Base-by-base conservation (phyloP, 108 stramenopile genomes). In the Cyclostephanos invisitatus region DNA sequence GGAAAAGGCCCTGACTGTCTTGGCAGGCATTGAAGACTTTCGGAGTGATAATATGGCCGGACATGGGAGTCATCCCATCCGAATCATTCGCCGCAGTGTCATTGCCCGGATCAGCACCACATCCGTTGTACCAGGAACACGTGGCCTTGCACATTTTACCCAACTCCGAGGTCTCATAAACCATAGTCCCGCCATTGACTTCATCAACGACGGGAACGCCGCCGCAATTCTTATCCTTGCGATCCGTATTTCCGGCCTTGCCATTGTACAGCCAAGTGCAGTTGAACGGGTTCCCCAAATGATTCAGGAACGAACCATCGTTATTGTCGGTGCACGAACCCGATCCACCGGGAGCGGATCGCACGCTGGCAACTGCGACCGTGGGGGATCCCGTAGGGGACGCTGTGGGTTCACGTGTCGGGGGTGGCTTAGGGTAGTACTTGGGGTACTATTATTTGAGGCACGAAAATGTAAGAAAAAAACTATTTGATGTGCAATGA, bases 211-310 rank as follows among this genome's bases (percentile, higher is more conserved):
- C 64, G 3, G 44, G 20, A n/a, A 22, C 25, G 10, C 64, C 64
- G 25, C 70, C 70, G 15, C 70, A 71, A 51, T 71, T 71, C 61
- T 71, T 71, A 24, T 71, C 59, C 60, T 71, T 71, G 24, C 70
- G 59, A 60, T 71, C 70, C 7, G 70, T 49, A 36, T 49, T 49
- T 27, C 70, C 70, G 21, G n/a, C 12, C n/a, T 71, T 48, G 36
- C 59, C 47, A 54, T 62, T 62, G 38, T 47, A 22, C 21, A 71
- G 70, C 70, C 70, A 71, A 20, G 37, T 44, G 28, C 70, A 71
- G 11, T 58, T 51, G 32, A 62, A 62, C 15, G 14, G 38, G 44
- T 71, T 71, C 29, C 22, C 59, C 14, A 62, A 27, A 27, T 71
- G 70, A 28, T 71, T 71, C 15, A 11, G 37, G 70, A 62, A 71